Evolutionary conservation across 2,329 filamentous ascomycete species (phyloP), one percentile per base, ranked within the genome.

Genomic region (Fonsecaea monophora): DNA sequence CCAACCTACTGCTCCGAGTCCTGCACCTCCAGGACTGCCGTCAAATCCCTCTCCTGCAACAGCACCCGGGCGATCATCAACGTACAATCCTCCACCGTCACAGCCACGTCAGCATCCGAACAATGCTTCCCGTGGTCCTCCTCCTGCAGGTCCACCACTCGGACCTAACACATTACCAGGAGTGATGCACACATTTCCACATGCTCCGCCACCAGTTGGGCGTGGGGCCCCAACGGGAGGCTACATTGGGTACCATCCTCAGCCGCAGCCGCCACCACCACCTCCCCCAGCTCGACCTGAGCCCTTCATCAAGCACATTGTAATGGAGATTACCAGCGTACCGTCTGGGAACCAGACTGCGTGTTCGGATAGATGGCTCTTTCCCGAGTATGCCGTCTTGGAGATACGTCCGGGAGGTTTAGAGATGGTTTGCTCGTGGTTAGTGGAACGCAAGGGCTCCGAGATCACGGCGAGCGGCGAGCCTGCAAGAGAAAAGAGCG

Each of bases 331-430:
- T 78, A 80, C 9, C 76, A 71, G 62, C 42, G 59, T 78, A 0
- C 71, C 80, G 62, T 78, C 78, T 1, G 78, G 79, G 0, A 75
- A 76, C 3, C 78, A 81, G 67, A 76, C 78, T 37, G 78, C 77
- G 9, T 80, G 78, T 6, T 80, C 81, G 10, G 82, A 84, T 70
- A 78, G 82, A 21, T 84, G 81, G 71, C 71, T 83, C 1, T 82
- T 84, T 67, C 82, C 82, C 0, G 80, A 83, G 69, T 73, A 82
- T 71, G 78, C 81, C 3, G 83, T 84, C 3, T 70, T 84, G 18
- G 82, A 84, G 38, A 70, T 71, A 8, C 67, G 67, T 10, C 62
- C 65, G 3, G 79, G 78, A 15, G 81, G 81, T 40, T 54, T 71
- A 34, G 72, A 73, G 50, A 79, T 83, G 32, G 74, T 83, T 50